phyloP scores from a whole-genome alignment of 2,329 filamentous ascomycete species.

The Dactylellina cionopaga region DNA sequence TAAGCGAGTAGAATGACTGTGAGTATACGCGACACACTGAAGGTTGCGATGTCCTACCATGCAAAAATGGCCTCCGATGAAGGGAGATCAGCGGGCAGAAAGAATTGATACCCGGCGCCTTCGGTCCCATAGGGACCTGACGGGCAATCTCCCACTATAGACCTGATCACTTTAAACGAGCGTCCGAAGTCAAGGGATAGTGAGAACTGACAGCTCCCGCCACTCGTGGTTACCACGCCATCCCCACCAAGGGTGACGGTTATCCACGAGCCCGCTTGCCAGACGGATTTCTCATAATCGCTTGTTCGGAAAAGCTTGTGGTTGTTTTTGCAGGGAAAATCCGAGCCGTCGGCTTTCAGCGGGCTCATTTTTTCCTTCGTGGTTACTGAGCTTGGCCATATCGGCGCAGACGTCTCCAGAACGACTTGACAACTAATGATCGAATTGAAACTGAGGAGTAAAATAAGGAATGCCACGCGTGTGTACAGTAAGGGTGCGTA shows the following conservation, averaged over 20 bases:
- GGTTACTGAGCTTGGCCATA: background rate
- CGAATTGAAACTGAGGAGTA: background rate
- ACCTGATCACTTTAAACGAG: conserved; percentile 75
- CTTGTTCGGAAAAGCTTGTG: background rate
- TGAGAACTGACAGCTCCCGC: conserved; percentile 79
- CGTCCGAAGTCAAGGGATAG: conserved; percentile 77
- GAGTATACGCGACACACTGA: too few species aligned
- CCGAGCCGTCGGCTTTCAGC: conserved; percentile 18
- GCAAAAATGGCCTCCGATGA: conserved; percentile 6
- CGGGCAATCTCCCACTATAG: conserved; percentile 69
- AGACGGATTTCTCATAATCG: conserved; percentile 70
- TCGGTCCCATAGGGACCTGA: conserved; percentile 53
- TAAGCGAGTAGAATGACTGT: too few species aligned
- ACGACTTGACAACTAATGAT: background rate
- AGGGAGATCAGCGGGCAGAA: background rate
- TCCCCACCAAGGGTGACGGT: conserved; percentile 73
- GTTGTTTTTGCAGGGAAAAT: conserved; percentile 49
- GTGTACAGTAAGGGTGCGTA: too few species aligned
- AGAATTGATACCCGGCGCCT: background rate
- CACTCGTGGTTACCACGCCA: conserved; percentile 69
- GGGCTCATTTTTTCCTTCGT: background rate
- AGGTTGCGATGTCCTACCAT: too few species aligned
- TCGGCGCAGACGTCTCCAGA: background rate
- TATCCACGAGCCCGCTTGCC: conserved; percentile 70
- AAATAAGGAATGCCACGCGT: too few species aligned